Percentiles rank a stretch among this genome's conserved stretches.
Evolutionary conservation across 768 basidiomycete genomes (phyloP).

Genomic region (Pisolithus orientalis): DNA sequence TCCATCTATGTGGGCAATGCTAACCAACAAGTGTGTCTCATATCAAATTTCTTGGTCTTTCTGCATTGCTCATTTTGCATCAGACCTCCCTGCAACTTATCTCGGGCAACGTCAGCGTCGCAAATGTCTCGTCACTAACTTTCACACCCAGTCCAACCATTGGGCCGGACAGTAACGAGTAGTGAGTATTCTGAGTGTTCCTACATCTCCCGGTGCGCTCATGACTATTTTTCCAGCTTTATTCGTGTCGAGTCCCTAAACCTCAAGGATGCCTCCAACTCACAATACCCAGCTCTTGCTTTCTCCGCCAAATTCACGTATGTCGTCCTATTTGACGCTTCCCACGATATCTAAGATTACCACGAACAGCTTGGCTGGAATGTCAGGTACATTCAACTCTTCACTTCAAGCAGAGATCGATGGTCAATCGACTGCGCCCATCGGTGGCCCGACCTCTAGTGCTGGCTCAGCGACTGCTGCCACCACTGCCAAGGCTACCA

Average conservation of each 20-base stretch:
- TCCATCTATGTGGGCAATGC: conserved; percentile 62
- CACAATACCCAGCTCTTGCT: conserved; percentile 55
- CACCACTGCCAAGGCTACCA: background rate
- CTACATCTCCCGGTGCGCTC: background rate
- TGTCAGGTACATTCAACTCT: conserved; percentile 66
- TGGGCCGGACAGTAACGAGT: conserved; percentile 50
- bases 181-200: conserved; percentile 35
- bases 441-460: conserved; percentile 33
- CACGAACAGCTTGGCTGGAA: conserved; percentile 50
- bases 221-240: conserved; percentile 44
- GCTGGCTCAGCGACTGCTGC: conserved; percentile 14
- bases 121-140: conserved; percentile 34
- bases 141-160: conserved; percentile 49
- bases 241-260: conserved; percentile 63
- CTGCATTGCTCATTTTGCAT: conserved; percentile 7
- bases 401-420: conserved; percentile 51
- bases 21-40: conserved; percentile 46
- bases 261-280: conserved; percentile 44
- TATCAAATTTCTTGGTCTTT: background rate
- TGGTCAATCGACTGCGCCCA: conserved; percentile 53
- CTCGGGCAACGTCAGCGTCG: conserved; percentile 43
- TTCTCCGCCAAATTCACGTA: conserved; percentile 81
- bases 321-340: conserved; percentile 17
- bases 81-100: conserved; percentile 57
- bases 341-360: background rate